Evolutionary conservation across 163 green algal species (phyloP), one percentile per base, ranked within the genome.

Genomic region (Prototheca cutis): DNA sequence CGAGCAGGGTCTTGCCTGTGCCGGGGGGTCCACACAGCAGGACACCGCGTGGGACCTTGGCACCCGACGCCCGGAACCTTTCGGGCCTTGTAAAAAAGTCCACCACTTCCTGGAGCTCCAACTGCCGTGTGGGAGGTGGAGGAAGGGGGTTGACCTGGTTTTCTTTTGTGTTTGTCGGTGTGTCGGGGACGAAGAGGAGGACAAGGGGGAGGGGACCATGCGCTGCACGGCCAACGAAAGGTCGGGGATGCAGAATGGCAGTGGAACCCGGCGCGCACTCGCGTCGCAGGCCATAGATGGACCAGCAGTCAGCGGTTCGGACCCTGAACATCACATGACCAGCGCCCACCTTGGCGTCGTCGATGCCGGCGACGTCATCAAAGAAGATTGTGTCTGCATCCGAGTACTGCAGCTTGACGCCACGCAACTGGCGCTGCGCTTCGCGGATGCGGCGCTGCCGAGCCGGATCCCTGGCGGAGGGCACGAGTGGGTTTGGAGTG

Each of bases 1-100:
- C 91, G 75, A 97, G 88, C 60, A 98, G 80, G 40, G 91, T 97
- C 72, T 97, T 98, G 29, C 91, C 90, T 52, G 85, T 95, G 23
- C 90, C 82, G 24, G 82, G 82, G 13, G 79, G 84, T 21, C 85
- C 85, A 48, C 70, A 81, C 30, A 90, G 77, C 53, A 90, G 72
- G 33, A 90, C 80, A 58, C 82, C 84, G 8, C 63, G 70, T 29
- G 90, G 90, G 24, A 91, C 83, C n/a, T 76, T 74, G 2, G 84
- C 79, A 5, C 90, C 90, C n/a, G 61, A 82, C 10, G 65, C 65
- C 24, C 60, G 65, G 79, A 95, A 97, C 32, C 80, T 79, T 58
- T 92, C 81, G 0, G 88, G 87, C 52, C 83, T 84, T 13, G 67
- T 53, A 77, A 99, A 97, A 62, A 97, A 99, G 66, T 97, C 91